Evolutionary conservation across 1,284 basidiomycete species (phyloP).

Genomic region (Cutaneotrichosporon sp.): DNA sequence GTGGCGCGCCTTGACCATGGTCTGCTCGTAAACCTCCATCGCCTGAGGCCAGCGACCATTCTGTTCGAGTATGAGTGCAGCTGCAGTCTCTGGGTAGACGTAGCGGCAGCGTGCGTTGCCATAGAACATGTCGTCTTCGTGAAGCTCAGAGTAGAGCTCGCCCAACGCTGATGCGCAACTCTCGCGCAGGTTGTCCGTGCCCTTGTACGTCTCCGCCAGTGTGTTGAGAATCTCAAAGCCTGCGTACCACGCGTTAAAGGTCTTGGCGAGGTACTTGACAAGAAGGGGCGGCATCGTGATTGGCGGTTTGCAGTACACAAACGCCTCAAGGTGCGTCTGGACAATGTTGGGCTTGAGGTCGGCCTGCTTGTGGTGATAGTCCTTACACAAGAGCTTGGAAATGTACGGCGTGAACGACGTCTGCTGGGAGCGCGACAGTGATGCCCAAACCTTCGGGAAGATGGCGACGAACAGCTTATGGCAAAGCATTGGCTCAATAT

Average conservation of each 20-base stretch:
- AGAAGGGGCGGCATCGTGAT: conserved; percentile 90
- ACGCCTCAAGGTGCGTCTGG: conserved; percentile 80
- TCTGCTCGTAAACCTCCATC: conserved; percentile 80
- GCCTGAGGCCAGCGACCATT: conserved; percentile 97
- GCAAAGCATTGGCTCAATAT: conserved; percentile 68
- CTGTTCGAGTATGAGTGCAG: conserved; percentile 90
- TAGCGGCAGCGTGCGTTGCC: conserved; percentile 89
- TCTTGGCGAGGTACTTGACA: conserved; percentile 93
- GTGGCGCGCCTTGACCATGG: conserved; percentile 78
- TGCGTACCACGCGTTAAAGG: conserved; percentile 92
- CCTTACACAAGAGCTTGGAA: conserved; percentile 84
- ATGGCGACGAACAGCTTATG: conserved; percentile 85
- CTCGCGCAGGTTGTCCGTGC: conserved; percentile 81
- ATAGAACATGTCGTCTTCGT: conserved; percentile 97
- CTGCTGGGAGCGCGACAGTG: conserved; percentile 80
- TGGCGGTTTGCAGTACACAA: conserved; percentile 76
- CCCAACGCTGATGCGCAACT: conserved; percentile 85
- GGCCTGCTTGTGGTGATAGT: conserved; percentile 85
- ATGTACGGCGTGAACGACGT: conserved; percentile 82
- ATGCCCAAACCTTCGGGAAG: conserved; percentile 85
- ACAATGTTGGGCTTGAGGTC: conserved; percentile 92
- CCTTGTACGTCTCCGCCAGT: conserved; percentile 62
- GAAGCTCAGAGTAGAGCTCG: conserved; percentile 91
- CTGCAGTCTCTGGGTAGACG: conserved; percentile 84
- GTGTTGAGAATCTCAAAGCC: conserved; percentile 82